Evolutionary conservation across 2,329 filamentous ascomycete genomes (phyloP), one percentile per base, ranked within the genome.

Genomic region (Arthrobotrys musiformis): DNA sequence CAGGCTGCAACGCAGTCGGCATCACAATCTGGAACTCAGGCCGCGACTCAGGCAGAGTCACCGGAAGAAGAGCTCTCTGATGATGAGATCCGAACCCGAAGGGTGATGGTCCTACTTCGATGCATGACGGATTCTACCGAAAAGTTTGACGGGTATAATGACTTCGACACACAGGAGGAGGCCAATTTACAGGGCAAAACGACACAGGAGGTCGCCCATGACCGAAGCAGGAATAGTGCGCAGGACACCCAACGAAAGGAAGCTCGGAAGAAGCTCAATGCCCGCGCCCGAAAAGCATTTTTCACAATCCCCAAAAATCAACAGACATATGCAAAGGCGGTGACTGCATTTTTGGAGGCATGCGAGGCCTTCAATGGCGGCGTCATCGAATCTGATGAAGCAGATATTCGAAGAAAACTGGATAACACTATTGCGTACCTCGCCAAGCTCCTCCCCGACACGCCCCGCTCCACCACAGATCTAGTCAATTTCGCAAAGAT

Each of bases 301-400:
- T 95, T 97, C 81, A 90, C 91, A 15, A 89, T 96, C 83, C 93
- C 97, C 82, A 88, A 88, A 30, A 90, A 93, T 52, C 94, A 97
- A 82, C 88, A 90, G 2, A 88, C 89, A 58, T 90, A 93, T 81
- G 90, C 92, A 30, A 90, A 89, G 75, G 91, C 91, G 42, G 86
- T 97, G 76, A 88, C 89, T 42, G 86, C 89, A n/a, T 93, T 94
- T 80, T 85, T 99, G 56, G 89, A 91, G 79, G 86, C 90, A n/a
- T 97, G 93, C 81, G 94, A 97, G 82, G 88, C 91, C 13, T 96
- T 92, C 84, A 97, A 98, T 81, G 93, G 93, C 24, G 94, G 94
- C 30, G 90, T 95, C 11, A 89, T 93, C 77, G 90, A 92, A 17
- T 87, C 88, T n/a, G 89, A 92, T 74, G 90, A 90, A 24, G 88